A percentile compares a stretch with the other conserved stretches of the same genome.
Evolutionary conservation across 352 stramenopile genomes (phyloP).

Genomic region (Pilasporangium apinafurcum): DNA sequence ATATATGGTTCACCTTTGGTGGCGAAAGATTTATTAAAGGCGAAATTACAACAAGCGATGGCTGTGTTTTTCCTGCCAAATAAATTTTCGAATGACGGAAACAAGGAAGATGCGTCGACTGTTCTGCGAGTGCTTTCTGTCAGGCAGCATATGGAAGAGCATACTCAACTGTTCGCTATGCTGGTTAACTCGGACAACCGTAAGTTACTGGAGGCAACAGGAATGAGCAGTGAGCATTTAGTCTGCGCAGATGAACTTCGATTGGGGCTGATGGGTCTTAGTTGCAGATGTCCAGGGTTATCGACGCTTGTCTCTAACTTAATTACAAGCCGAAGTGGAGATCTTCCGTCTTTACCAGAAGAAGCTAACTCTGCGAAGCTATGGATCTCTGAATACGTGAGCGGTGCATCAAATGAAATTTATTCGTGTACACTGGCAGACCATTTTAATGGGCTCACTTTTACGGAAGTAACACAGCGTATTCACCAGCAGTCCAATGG

Average conservation of each 20-base stretch:
- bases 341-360: slow-evolving; percentile 13
- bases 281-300: slow-evolving; percentile 70
- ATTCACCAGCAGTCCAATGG: slow-evolving; percentile 71
- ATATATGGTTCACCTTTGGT: slow-evolving; percentile 65
- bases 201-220: slow-evolving; percentile 65
- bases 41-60: slow-evolving; percentile 55
- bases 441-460: slow-evolving; percentile 65
- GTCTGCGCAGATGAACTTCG: slow-evolving; percentile 80
- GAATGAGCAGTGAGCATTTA: slow-evolving; percentile 60
- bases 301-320: slow-evolving; percentile 84
- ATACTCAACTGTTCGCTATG: slow-evolving; percentile 79
- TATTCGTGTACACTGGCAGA: slow-evolving; percentile 55
- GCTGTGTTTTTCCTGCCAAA: slow-evolving; percentile 83
- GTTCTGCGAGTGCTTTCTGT: slow-evolving; percentile 78
- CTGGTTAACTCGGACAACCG: slow-evolving; percentile 81
- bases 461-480: slow-evolving; percentile 58
- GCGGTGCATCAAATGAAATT: slow-evolving; percentile 75
- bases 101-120: slow-evolving; percentile 77
- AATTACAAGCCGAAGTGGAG: slow-evolving; percentile 64
- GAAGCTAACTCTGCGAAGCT: slow-evolving; percentile 11
- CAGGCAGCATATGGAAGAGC: slow-evolving; percentile 47
- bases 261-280: slow-evolving; percentile 79
- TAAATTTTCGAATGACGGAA: slow-evolving; percentile 73
- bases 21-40: slow-evolving; percentile 44
- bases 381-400: slow-evolving; percentile 77